Percentiles rank a stretch among this genome's conserved stretches.
These are phyloP conservation scores for Babesia microti DNA, from an alignment of 169 alveolate species.

Conservation along the genomic window DNA sequence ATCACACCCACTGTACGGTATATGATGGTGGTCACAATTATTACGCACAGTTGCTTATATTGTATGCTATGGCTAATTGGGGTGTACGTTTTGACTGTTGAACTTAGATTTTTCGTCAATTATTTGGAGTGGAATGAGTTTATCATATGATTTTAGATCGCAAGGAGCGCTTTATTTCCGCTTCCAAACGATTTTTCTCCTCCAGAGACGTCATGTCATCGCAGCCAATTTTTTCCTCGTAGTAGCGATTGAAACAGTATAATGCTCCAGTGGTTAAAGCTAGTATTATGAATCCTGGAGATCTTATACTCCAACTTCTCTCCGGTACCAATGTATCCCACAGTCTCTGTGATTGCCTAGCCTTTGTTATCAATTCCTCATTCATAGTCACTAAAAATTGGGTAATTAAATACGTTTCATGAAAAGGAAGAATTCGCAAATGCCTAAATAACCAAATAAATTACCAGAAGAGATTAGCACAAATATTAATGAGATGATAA, in stretches of 20 bases:
- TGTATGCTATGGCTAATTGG: too few relatives aligned
- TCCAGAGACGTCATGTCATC: constrained; percentile 8
- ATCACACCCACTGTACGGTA: too few relatives aligned
- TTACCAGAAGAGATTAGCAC: too few relatives aligned
- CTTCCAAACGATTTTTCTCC: constrained; percentile 13
- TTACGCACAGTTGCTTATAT: too few relatives aligned
- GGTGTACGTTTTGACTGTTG: too few relatives aligned
- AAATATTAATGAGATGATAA: too few relatives aligned
- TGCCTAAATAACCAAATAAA: too few relatives aligned
- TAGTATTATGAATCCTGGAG: constrained; percentile 32
- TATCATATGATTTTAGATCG: constrained; percentile 22
- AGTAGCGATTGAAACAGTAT: constrained; percentile 18
- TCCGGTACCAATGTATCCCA: constrained; percentile 44
- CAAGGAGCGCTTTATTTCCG: constrained; percentile 25
- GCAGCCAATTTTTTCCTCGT: constrained; percentile 3
- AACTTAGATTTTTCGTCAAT: constrained; percentile 12
- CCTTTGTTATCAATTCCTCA: background rate
- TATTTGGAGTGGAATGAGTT: constrained; percentile 7
- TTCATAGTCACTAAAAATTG: too few relatives aligned
- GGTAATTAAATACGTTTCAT: too few relatives aligned
- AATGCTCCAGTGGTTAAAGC: constrained; percentile 13
- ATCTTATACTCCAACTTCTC: constrained; percentile 25
- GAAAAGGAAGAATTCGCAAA: too few relatives aligned
- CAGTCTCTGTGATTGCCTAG: constrained; percentile 11
- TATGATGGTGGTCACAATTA: too few relatives aligned